A percentile compares a stretch with the other conserved stretches of the same genome.
These are phyloP conservation scores for Arthrinium phaeospermum DNA, from an alignment of 2,329 filamentous ascomycete species.

Conservation along the genomic window DNA sequence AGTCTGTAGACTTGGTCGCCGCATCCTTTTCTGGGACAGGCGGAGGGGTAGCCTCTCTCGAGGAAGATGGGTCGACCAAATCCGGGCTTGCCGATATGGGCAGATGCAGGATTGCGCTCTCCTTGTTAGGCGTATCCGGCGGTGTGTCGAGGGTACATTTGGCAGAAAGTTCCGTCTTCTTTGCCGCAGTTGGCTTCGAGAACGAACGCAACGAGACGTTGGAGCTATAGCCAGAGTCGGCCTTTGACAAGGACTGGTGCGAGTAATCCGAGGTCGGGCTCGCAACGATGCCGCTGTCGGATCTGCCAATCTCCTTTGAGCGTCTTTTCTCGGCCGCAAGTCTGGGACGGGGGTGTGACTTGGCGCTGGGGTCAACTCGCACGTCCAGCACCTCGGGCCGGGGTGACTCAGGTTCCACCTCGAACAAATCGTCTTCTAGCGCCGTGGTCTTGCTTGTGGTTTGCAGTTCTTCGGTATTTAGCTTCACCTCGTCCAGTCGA, in stretches of 20 bases:
- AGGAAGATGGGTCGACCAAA: neutral
- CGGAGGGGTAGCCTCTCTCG: conserved; percentile 20
- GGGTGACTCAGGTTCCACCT: conserved; percentile 42
- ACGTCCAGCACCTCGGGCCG: conserved; percentile 35
- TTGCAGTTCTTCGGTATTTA: conserved; percentile 36
- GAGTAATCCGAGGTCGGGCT: conserved; percentile 50
- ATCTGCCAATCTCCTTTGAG: conserved; percentile 39
- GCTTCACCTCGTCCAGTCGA: neutral
- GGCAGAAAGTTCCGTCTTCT: conserved; percentile 29
- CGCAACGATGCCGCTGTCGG: conserved; percentile 57
- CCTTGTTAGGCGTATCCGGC: conserved; percentile 5
- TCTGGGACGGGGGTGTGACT: conserved; percentile 38
- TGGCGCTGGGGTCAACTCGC: conserved; percentile 49
- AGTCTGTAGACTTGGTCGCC: neutral
- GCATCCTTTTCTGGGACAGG: conserved; percentile 35
- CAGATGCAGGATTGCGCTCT: neutral
- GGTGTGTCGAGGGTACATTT: conserved; percentile 3
- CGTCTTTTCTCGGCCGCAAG: conserved; percentile 29
- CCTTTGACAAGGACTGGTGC: conserved; percentile 56
- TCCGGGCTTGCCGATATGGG: neutral
- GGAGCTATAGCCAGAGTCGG: conserved; percentile 67
- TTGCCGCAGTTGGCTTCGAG: conserved; percentile 28
- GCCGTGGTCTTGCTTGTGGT: conserved; percentile 56
- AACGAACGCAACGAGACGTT: conserved; percentile 63
- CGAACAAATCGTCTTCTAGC: conserved; percentile 55